Conservation (phyloP, 495 filamentous ascomycete species). For the Pyrenula aspistea region DNA sequence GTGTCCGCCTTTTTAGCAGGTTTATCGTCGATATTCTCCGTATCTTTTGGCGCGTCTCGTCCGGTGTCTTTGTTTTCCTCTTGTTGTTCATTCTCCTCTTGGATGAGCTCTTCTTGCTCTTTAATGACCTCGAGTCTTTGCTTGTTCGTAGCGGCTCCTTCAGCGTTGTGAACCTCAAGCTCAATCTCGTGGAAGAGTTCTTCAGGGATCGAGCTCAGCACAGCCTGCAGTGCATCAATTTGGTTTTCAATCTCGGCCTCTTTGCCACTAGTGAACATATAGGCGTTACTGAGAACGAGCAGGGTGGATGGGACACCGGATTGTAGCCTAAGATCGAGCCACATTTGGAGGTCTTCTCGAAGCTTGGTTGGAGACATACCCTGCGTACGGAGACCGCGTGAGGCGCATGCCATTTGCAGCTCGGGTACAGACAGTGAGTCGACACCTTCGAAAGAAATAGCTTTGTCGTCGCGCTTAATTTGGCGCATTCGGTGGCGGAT, state of each 20-base stretch:
- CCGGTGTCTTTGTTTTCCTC: slow-evolving; percentile 53
- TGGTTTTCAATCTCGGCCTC: slow-evolving; percentile 77
- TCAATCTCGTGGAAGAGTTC: slow-evolving; percentile 99
- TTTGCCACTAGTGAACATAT: slow-evolving; percentile 82
- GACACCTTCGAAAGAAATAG: slow-evolving; percentile 90
- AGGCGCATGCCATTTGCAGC: slow-evolving; percentile 80
- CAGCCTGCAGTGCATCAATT: slow-evolving; percentile 85
- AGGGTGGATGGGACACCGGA: slow-evolving; percentile 89
- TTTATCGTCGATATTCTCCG: slow-evolving; percentile 78
- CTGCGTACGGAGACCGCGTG: slow-evolving; percentile 84
- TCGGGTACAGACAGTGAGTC: slow-evolving; percentile 87
- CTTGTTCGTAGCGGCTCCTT: slow-evolving; percentile 97
- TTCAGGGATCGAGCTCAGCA: slow-evolving; percentile 89
- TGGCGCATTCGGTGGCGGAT: slow-evolving; percentile 97
- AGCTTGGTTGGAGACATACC: slow-evolving; percentile 77
- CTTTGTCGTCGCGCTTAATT: slow-evolving; percentile 94
- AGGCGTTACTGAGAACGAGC: slow-evolving; percentile 91
- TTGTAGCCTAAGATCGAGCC: slow-evolving; percentile 89
- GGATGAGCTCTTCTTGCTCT: slow-evolving; percentile 96
- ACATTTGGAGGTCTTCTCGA: slow-evolving; percentile 84
- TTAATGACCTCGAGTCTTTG: slow-evolving; percentile 97
- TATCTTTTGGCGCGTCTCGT: slow-evolving; percentile 49
- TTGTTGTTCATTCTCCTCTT: slow-evolving; percentile 91
- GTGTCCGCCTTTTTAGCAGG: slow-evolving; percentile 21
- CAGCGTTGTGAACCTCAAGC: slow-evolving; percentile 91